phyloP scores from a whole-genome alignment of 2,329 filamentous ascomycete species.

The Clonostachys rhizophaga region DNA sequence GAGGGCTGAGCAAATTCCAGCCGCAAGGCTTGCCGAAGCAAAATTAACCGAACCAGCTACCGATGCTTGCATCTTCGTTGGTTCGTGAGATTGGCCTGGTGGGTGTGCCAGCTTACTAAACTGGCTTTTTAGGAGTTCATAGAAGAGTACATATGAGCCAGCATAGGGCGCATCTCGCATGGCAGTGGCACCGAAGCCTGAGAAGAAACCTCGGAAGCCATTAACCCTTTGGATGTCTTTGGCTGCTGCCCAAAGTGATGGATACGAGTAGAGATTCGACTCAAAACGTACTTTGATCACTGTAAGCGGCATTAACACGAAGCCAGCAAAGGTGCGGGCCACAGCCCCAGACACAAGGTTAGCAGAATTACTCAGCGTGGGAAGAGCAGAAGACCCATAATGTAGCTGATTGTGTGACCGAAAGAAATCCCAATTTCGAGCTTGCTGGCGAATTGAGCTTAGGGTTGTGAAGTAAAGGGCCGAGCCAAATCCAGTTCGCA shows the following conservation, averaged over 20 bases:
- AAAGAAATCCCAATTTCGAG: slow-evolving; percentile 27
- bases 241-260: slow-evolving; percentile 67
- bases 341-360: slow-evolving; percentile 83
- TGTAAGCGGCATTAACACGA: slow-evolving; percentile 92
- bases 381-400: slow-evolving; percentile 63
- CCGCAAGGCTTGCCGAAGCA: slow-evolving; percentile 73
- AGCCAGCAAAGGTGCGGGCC: slow-evolving; percentile 80
- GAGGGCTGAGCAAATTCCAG: slow-evolving; percentile 75
- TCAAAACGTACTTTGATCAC: slow-evolving; percentile 97
- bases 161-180: slow-evolving; percentile 95
- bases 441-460: slow-evolving; percentile 69
- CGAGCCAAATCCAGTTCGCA: slow-evolving; percentile 88
- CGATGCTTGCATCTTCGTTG: slow-evolving; percentile 18
- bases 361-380: slow-evolving; percentile 75
- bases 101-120: slow-evolving; percentile 29
- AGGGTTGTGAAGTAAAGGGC: slow-evolving; percentile 92
- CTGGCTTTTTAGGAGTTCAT: slow-evolving; percentile 74
- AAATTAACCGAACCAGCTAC: slow-evolving; percentile 73
- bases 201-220: slow-evolving; percentile 81
- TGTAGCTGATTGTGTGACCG: slow-evolving; percentile 11
- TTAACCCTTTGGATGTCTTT: slow-evolving; percentile 69
- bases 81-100: slow-evolving; percentile 1
- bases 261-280: slow-evolving; percentile 79
- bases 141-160: slow-evolving; percentile 89
- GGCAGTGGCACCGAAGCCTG: slow-evolving; percentile 89